phyloP scores from a whole-genome alignment of 148 eudicot genomes.

The Suaeda aralocaspica region DNA sequence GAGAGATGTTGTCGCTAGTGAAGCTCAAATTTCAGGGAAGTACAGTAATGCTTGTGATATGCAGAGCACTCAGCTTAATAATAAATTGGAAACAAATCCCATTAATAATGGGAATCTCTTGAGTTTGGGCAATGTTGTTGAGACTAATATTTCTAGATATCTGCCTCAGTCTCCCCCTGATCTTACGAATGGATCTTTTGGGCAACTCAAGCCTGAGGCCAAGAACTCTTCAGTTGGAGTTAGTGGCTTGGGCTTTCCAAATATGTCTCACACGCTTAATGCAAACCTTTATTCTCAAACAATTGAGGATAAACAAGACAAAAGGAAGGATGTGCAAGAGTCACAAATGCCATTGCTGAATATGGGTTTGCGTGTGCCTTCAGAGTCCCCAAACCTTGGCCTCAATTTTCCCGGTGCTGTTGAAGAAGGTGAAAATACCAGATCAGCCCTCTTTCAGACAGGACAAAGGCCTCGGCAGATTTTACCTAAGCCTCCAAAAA shows the following conservation, averaged over 20 bases:
- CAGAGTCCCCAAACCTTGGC: slow-evolving; percentile 35
- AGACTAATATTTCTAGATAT: slow-evolving; percentile 28
- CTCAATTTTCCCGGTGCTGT: slow-evolving; percentile 31
- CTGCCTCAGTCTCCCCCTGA: slow-evolving; percentile 37
- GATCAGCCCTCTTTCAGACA: slow-evolving; percentile 39
- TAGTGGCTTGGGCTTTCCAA: slow-evolving; percentile 34
- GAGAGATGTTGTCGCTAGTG: slow-evolving; percentile 35
- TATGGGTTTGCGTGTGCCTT: slow-evolving; percentile 41
- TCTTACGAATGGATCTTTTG: slow-evolving; percentile 27
- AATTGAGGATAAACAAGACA: slow-evolving; percentile 32
- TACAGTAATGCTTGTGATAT: slow-evolving; percentile 25
- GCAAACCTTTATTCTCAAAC: slow-evolving; percentile 35
- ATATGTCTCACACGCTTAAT: slow-evolving; percentile 32
- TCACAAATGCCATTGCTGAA: slow-evolving; percentile 41
- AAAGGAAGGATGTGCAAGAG: slow-evolving; percentile 46
- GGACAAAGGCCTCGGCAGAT: slow-evolving; percentile 60
- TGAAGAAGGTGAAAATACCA: slow-evolving; percentile 53
- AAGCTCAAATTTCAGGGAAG: slow-evolving; percentile 31
- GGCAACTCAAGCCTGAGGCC: slow-evolving; percentile 35
- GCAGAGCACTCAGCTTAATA: slow-evolving; percentile 30
- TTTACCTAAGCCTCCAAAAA: slow-evolving; percentile 62
- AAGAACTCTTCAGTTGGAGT: slow-evolving; percentile 28
- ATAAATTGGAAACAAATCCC: slow-evolving; percentile 29
- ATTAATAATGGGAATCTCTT: slow-evolving; percentile 41
- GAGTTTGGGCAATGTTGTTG: slow-evolving; percentile 37